These are phyloP conservation scores for Zygoascus bituminiphila DNA, from an alignment of 805 yeast genomes.

Conservation along the genomic window DNA sequence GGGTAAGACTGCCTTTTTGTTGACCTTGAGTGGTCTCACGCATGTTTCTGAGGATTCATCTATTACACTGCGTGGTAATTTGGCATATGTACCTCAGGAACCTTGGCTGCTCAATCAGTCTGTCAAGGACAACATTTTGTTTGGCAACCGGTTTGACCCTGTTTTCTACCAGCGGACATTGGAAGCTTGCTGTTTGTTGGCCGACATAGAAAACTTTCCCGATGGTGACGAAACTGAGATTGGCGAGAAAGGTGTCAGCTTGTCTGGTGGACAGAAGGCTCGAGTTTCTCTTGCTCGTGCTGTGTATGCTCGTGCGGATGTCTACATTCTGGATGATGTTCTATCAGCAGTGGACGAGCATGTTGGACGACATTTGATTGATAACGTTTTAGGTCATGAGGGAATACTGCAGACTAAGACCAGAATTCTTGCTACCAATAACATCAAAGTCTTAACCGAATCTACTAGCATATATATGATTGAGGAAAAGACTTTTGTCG, in stretches of 20 bases:
- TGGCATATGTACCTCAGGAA: slow-evolving; percentile 79
- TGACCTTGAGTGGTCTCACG: slow-evolving; percentile 68
- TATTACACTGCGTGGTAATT: slow-evolving; percentile 50
- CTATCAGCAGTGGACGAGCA: slow-evolving; percentile 97
- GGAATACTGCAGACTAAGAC: slow-evolving; percentile 66
- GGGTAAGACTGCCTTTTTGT: slow-evolving; percentile 79
- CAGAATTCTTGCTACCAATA: slow-evolving; percentile 70
- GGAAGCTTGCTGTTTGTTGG: slow-evolving; percentile 73
- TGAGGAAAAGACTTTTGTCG: slow-evolving; percentile 37
- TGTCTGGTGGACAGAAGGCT: slow-evolving; percentile 97
- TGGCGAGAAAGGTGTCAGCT: slow-evolving; percentile 94
- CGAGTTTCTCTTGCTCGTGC: slow-evolving; percentile 95
- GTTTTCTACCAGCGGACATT: slow-evolving; percentile 68
- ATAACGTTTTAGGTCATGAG: slow-evolving; percentile 58
- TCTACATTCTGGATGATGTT: slow-evolving; percentile 77
- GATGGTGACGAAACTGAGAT: slow-evolving; percentile 89
- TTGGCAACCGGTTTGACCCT: slow-evolving; percentile 79
- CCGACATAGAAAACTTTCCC: slow-evolving; percentile 79
- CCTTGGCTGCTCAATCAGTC: slow-evolving; percentile 93
- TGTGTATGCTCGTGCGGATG: slow-evolving; percentile 74
- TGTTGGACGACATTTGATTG: slow-evolving; percentile 77
- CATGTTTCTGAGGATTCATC: slow-evolving; percentile 63
- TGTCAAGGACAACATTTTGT: slow-evolving; percentile 78
- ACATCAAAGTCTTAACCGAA: slow-evolving; percentile 56
- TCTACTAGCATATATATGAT: slow-evolving; percentile 63